Evolutionary conservation across 2,329 filamentous ascomycete genomes (phyloP).

Genomic region (Diaporthe australafricana): DNA sequence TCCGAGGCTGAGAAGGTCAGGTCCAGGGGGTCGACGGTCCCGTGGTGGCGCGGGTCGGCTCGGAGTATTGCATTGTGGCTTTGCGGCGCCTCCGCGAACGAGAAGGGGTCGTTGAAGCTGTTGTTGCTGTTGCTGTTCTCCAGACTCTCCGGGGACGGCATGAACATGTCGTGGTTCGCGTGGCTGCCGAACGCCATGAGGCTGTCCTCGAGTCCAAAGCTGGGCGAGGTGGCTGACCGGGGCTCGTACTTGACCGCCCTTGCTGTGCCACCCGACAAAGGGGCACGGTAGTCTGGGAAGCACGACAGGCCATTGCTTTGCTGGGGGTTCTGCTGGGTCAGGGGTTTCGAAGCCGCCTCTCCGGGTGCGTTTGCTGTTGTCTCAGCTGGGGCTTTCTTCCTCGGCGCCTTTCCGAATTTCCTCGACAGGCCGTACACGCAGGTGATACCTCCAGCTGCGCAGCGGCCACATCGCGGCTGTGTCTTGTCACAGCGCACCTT

Average conservation of each 20-base stretch:
- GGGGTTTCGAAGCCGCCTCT: slow-evolving; percentile 21
- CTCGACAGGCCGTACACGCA: slow-evolving; percentile 37
- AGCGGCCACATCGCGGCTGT: slow-evolving; percentile 36
- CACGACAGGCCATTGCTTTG: slow-evolving; percentile 23
- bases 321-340: slow-evolving; percentile 28
- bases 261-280: slow-evolving; percentile 29
- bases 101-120: slow-evolving; percentile 32
- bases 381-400: slow-evolving; percentile 35
- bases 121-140: slow-evolving; percentile 29
- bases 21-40: slow-evolving; percentile 34
- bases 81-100: slow-evolving; percentile 32
- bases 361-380: slow-evolving; percentile 15
- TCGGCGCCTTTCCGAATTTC: slow-evolving; percentile 37
- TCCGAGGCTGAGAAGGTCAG: slow-evolving; percentile 35
- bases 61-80: slow-evolving; percentile 22
- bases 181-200: slow-evolving; percentile 35
- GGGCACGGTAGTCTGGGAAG: slow-evolving; percentile 34
- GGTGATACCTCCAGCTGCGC: slow-evolving; percentile 35
- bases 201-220: slow-evolving; percentile 34
- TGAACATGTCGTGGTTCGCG: slow-evolving; percentile 31
- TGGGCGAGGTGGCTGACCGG: slow-evolving; percentile 15
- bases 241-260: slow-evolving; percentile 35
- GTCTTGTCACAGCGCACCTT: slow-evolving; percentile 38
- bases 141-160: slow-evolving; percentile 34
- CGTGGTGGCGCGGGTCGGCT: slow-evolving; percentile 23